Conservation (phyloP, 371 early-diverging fungal species). For the Mortierella sp. region DNA sequence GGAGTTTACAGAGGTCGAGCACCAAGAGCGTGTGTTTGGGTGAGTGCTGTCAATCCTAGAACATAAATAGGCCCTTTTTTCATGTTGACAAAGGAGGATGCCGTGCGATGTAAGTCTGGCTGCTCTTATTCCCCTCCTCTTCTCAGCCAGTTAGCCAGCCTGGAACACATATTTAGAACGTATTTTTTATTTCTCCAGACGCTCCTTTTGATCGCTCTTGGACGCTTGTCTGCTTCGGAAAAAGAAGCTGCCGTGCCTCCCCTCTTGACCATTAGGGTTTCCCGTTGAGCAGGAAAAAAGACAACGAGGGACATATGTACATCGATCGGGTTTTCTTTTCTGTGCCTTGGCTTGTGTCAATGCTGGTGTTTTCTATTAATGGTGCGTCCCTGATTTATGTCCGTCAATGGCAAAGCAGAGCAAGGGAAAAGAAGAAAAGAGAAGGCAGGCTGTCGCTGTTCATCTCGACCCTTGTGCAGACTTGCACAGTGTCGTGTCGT, state of each 20-base stretch:
- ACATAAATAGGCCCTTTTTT: not conserved
- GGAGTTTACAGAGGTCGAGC: not conserved
- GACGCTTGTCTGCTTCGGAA: constrained; percentile 12
- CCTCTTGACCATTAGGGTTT: not conserved
- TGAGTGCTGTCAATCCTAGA: not conserved
- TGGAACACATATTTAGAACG: constrained; percentile 6
- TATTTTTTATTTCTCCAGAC: not conserved
- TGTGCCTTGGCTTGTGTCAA: not conserved
- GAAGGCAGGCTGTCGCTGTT: not conserved
- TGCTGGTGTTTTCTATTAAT: not conserved
- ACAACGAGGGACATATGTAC: not conserved
- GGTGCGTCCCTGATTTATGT: not conserved
- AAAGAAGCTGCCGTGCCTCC: constrained; percentile 31
- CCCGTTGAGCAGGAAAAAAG: not conserved
- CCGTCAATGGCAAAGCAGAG: not conserved
- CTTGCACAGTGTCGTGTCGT: not conserved
- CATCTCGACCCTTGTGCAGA: not conserved
- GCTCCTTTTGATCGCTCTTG: not conserved
- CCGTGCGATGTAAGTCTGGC: not conserved
- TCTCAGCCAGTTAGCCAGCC: not conserved
- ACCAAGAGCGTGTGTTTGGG: not conserved
- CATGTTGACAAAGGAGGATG: not conserved
- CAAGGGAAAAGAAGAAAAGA: not conserved
- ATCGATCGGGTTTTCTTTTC: not conserved
- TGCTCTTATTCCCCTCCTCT: not conserved